phyloP scores from a whole-genome alignment of 768 basidiomycete species.

The Lanmaoa rubissima region DNA sequence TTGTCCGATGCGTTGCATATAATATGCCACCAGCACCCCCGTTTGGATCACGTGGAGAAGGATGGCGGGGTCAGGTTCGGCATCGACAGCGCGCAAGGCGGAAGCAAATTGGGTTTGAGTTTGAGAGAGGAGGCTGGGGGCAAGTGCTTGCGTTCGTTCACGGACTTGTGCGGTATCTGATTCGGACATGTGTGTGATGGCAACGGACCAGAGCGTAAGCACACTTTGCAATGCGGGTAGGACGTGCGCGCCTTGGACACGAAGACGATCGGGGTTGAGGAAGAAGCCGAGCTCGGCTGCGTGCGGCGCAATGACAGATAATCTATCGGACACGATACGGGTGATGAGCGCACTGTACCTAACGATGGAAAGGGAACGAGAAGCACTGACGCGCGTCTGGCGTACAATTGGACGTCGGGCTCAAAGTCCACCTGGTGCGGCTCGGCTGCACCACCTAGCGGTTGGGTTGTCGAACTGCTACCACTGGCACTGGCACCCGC shows the following conservation, averaged over 20 bases:
- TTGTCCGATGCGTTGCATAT: slow-evolving; percentile 59
- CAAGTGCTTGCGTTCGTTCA: background rate
- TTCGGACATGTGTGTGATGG: slow-evolving; percentile 41
- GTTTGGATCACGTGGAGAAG: slow-evolving; percentile 58
- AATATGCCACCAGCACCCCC: slow-evolving; percentile 63
- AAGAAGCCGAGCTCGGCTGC: slow-evolving; percentile 65
- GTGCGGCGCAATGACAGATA: slow-evolving; percentile 49
- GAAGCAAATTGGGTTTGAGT: slow-evolving; percentile 47
- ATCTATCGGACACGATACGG: slow-evolving; percentile 9
- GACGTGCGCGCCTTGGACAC: slow-evolving; percentile 39
- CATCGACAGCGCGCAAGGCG: slow-evolving; percentile 39
- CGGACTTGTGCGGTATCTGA: slow-evolving; percentile 31
- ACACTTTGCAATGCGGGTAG: slow-evolving; percentile 48
- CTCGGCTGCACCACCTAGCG: background rate
- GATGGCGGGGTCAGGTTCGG: slow-evolving; percentile 33
- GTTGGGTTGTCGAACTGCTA: background rate
- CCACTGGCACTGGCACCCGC: background rate
- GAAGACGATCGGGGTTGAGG: slow-evolving; percentile 50
- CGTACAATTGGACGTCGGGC: background rate
- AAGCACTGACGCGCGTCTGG: slow-evolving; percentile 12
- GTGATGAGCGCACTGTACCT: background rate
- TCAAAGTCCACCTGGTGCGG: background rate
- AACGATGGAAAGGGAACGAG: background rate
- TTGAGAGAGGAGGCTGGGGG: slow-evolving; percentile 42
- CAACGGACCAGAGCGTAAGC: slow-evolving; percentile 53